Percentiles rank a stretch among this genome's conserved stretches.
phyloP scores from a whole-genome alignment of 495 filamentous ascomycete genomes.

The Penicillium pancosmium region DNA sequence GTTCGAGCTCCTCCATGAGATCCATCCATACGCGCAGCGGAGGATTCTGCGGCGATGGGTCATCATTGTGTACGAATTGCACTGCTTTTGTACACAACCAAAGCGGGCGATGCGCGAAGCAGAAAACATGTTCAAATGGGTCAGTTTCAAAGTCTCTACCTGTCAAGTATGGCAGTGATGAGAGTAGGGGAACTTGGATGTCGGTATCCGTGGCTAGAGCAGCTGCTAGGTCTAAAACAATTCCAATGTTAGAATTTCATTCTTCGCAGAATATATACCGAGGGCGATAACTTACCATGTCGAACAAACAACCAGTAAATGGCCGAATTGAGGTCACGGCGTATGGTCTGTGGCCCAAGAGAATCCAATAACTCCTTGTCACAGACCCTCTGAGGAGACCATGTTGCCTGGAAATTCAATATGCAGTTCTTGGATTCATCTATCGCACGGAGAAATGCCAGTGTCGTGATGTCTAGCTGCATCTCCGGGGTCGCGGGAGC shows the following conservation, averaged over 20 bases:
- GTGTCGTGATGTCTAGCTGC: conserved; percentile 11
- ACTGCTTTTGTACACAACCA: conserved; percentile 36
- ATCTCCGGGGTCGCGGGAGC: neutral
- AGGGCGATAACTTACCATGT: conserved; percentile 27
- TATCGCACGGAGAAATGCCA: conserved; percentile 19
- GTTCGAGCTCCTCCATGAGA: conserved; percentile 30
- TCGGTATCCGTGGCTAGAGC: conserved; percentile 32
- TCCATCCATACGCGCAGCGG: conserved; percentile 29
- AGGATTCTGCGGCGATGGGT: conserved; percentile 16
- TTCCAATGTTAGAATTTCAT: neutral
- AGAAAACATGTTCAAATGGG: conserved; percentile 25
- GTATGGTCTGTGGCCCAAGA: conserved; percentile 21
- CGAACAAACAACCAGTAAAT: conserved; percentile 42
- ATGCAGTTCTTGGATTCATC: conserved; percentile 17
- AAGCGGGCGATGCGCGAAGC: conserved; percentile 31
- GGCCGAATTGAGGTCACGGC: conserved; percentile 26
- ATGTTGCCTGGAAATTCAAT: conserved; percentile 19
- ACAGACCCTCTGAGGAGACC: conserved; percentile 14
- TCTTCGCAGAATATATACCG: neutral
- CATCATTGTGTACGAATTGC: conserved; percentile 26
- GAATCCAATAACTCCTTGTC: conserved; percentile 13
- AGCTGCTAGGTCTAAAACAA: conserved; percentile 28
- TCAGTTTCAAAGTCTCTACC: conserved; percentile 19
- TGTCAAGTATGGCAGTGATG: conserved; percentile 18
- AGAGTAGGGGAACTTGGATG: conserved; percentile 26